Percentiles rank a stretch among this genome's conserved stretches.
Evolutionary conservation across 1,284 basidiomycete species (phyloP).

Genomic region (Sporisorium exsertum): DNA sequence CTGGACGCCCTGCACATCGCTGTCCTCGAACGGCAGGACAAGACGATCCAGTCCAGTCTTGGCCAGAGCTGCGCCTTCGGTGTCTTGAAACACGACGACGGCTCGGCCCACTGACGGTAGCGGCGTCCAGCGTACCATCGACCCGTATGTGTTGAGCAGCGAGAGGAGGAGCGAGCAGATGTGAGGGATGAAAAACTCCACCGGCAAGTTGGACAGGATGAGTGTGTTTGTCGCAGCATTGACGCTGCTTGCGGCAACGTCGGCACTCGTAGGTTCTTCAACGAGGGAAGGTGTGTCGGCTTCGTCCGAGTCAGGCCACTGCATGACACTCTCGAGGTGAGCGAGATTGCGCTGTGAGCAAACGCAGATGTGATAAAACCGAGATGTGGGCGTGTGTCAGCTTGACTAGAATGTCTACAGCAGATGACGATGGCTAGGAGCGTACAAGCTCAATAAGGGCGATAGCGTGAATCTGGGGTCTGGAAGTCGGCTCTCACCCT

Average conservation of each 20-base stretch:
- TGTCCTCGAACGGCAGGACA: constrained; percentile 55
- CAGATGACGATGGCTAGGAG: neutral
- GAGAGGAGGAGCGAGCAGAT: constrained; percentile 56
- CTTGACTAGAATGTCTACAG: neutral
- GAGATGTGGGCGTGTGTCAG: constrained; percentile 16
- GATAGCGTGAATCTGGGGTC: constrained; percentile 79
- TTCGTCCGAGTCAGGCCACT: constrained; percentile 46
- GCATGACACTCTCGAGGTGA: constrained; percentile 52
- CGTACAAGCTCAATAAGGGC: constrained; percentile 77
- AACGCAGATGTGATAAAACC: neutral
- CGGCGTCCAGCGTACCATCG: constrained; percentile 60
- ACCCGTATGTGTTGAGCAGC: constrained; percentile 61
- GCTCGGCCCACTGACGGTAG: constrained; percentile 60
- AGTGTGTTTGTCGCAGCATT: constrained; percentile 55
- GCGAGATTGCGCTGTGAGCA: constrained; percentile 46
- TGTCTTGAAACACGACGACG: constrained; percentile 56
- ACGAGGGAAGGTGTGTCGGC: constrained; percentile 20
- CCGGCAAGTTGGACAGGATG: constrained; percentile 60
- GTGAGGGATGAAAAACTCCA: constrained; percentile 59
- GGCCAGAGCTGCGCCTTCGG: constrained; percentile 44
- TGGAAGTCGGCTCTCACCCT: constrained; percentile 92
- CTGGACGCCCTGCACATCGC: constrained; percentile 37
- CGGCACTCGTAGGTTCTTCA: neutral
- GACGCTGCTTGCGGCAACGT: neutral
- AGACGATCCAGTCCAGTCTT: constrained; percentile 60